Percentiles rank a stretch among this genome's conserved stretches.
phyloP scores from a whole-genome alignment of 2,329 filamentous ascomycete genomes.

The Triangularia setosa region DNA sequence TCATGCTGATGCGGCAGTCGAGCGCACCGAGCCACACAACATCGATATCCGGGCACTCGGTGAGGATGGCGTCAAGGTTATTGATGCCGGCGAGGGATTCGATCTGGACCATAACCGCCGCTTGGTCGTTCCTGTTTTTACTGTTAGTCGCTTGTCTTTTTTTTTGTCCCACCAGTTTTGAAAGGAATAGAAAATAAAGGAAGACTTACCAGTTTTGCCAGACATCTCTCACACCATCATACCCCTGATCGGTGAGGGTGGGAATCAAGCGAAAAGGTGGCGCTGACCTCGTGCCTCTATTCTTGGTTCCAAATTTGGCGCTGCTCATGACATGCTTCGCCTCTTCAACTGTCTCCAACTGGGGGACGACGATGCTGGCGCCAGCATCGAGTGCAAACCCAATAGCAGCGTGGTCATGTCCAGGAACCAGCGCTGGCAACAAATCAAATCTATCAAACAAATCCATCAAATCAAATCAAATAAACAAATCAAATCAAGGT shows the following conservation, averaged over 20 bases:
- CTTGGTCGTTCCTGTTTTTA: conserved; percentile 37
- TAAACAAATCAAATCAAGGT: too few species aligned
- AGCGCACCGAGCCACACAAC: conserved; percentile 44
- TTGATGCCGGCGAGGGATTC: conserved; percentile 40
- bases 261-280: conserved; percentile 42
- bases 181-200: not conserved
- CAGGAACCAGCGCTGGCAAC: conserved; percentile 44
- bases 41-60: conserved; percentile 43
- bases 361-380: conserved; percentile 45
- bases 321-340: conserved; percentile 40
- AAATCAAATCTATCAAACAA: too few species aligned
- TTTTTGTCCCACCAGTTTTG: not conserved
- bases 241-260: conserved; percentile 37
- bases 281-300: conserved; percentile 40
- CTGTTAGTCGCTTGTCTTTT: not conserved
- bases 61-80: conserved; percentile 48
- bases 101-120: conserved; percentile 47
- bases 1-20: conserved; percentile 44
- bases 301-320: conserved; percentile 39
- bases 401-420: conserved; percentile 45
- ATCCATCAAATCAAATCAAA: too few species aligned
- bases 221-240: conserved; percentile 33
- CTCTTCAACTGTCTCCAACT: conserved; percentile 46
- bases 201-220: conserved; percentile 32
- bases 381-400: conserved; percentile 46